phyloP scores from a whole-genome alignment of 2,329 filamentous ascomycete species.

The Cordyceps tenuipes region DNA sequence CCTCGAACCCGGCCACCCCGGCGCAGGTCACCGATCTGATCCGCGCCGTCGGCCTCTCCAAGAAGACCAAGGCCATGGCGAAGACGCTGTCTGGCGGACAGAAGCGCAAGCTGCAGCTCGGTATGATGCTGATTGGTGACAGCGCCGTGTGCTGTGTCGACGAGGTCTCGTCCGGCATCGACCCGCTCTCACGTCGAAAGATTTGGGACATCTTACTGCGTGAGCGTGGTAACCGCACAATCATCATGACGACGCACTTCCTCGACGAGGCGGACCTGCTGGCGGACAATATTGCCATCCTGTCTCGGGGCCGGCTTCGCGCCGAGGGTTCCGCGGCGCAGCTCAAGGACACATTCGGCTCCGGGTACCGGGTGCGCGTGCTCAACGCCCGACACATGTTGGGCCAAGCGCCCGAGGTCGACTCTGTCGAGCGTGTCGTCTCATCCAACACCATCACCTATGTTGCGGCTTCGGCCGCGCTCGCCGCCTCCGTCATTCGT shows the following conservation, averaged over 20 bases:
- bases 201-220: constrained; percentile 54
- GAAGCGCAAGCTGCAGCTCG: constrained; percentile 67
- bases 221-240: constrained; percentile 57
- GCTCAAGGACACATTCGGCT: constrained; percentile 57
- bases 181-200: constrained; percentile 54
- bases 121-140: constrained; percentile 71
- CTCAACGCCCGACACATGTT: constrained; percentile 17
- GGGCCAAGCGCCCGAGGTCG: constrained; percentile 41
- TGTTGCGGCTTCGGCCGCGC: constrained; percentile 54
- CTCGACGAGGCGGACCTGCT: constrained; percentile 68
- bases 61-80: constrained; percentile 53
- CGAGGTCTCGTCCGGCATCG: constrained; percentile 65
- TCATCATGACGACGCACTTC: constrained; percentile 67
- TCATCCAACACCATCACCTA: constrained; percentile 64
- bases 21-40: constrained; percentile 40
- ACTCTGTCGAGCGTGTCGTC: constrained; percentile 43
- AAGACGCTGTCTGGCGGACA: constrained; percentile 66
- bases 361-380: constrained; percentile 23
- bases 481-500: constrained; percentile 61
- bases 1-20: constrained; percentile 35
- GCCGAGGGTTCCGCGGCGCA: constrained; percentile 61
- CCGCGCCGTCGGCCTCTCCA: constrained; percentile 53
- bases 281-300: constrained; percentile 61
- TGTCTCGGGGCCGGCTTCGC: constrained; percentile 59
- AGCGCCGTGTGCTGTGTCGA: constrained; percentile 66